phyloP scores from a whole-genome alignment of 1,284 basidiomycete species.

The Apiotrichum gracile region DNA sequence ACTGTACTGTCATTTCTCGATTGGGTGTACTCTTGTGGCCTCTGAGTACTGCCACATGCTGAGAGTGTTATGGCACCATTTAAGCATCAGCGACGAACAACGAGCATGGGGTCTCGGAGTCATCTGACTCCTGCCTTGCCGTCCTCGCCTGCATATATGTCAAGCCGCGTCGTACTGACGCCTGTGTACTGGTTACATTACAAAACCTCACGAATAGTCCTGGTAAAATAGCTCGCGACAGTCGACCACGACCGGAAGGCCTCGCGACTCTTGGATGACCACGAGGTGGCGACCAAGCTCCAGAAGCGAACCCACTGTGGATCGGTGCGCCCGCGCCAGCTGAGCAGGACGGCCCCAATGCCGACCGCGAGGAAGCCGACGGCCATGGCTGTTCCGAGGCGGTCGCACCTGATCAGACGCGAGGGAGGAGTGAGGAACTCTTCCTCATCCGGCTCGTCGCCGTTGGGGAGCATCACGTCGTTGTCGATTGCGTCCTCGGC shows the following conservation, averaged over 20 bases:
- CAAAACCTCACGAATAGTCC: neutral
- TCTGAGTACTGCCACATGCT: too few relatives aligned
- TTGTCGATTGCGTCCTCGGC: conserved; percentile 18
- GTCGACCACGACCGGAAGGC: neutral
- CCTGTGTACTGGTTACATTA: neutral
- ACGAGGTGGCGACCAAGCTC: conserved; percentile 9
- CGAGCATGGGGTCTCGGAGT: too few relatives aligned
- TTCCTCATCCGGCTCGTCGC: conserved; percentile 14
- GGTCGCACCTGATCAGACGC: neutral
- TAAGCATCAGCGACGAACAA: too few relatives aligned
- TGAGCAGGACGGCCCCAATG: conserved; percentile 34
- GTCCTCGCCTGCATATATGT: neutral
- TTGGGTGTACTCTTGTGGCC: too few relatives aligned
- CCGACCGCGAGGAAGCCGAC: conserved; percentile 33
- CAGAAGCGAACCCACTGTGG: conserved; percentile 34
- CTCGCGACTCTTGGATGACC: conserved; percentile 1
- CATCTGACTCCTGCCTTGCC: too few relatives aligned
- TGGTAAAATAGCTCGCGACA: neutral
- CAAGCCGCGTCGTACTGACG: neutral
- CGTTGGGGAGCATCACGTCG: conserved; percentile 14
- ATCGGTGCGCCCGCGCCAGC: conserved; percentile 13
- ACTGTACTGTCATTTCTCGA: too few relatives aligned
- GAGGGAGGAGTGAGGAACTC: conserved; percentile 3
- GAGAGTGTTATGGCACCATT: too few relatives aligned
- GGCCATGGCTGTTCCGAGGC: conserved; percentile 27